These are phyloP conservation scores for Stachybotrys chlorohalonatus DNA, from an alignment of 2,329 filamentous ascomycete species.

Conservation along the genomic window DNA sequence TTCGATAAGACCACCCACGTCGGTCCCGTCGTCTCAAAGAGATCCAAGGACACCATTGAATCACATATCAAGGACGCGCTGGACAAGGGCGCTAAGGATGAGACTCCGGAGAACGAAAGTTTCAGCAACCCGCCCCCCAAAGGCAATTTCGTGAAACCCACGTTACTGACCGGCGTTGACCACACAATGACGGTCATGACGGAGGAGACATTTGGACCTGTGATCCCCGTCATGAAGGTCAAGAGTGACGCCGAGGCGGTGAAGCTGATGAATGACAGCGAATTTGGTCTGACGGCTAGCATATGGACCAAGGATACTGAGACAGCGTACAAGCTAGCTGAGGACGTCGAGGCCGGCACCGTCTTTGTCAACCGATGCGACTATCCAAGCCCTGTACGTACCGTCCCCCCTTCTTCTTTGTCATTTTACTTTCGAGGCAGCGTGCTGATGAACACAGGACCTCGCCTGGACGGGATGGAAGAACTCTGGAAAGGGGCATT, in stretches of 20 bases:
- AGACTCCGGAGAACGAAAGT: conserved; percentile 71
- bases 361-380: conserved; percentile 95
- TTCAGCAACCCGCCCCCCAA: conserved; percentile 64
- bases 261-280: conserved; percentile 83
- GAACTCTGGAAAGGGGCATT: conserved; percentile 87
- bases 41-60: conserved; percentile 66
- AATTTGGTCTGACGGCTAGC: conserved; percentile 90
- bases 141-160: conserved; percentile 85
- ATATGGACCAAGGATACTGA: conserved; percentile 89
- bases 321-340: conserved; percentile 66
- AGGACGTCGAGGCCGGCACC: conserved; percentile 82
- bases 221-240: conserved; percentile 86
- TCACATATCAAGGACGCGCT: conserved; percentile 76
- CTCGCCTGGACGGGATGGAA: conserved; percentile 98
- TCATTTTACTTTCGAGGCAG: not conserved
- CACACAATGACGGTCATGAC: conserved; percentile 85
- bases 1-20: conserved; percentile 70
- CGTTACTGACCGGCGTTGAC: conserved; percentile 67
- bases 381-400: conserved; percentile 78
- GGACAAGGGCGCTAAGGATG: conserved; percentile 72
- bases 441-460: conserved; percentile 45
- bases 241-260: conserved; percentile 73
- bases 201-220: conserved; percentile 90
- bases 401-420: not conserved
- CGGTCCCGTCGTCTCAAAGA: conserved; percentile 79